These are phyloP conservation scores for Neophaeococcomyces mojaviensis DNA, from an alignment of 2,329 filamentous ascomycete species.

Conservation along the genomic window DNA sequence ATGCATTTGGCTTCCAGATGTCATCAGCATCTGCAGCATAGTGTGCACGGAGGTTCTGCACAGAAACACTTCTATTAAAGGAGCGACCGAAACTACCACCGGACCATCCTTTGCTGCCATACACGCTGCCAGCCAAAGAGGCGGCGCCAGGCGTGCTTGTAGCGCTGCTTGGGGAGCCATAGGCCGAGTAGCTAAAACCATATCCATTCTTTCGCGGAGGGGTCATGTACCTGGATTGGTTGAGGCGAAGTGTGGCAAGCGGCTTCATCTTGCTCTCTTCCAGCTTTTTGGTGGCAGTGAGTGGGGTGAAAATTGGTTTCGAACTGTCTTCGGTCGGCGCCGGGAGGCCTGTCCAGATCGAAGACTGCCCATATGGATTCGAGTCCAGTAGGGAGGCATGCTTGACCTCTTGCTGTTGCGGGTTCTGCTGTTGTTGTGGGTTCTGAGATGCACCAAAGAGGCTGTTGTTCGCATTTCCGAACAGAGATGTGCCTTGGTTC, in stretches of 20 bases:
- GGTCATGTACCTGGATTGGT: constrained; percentile 73
- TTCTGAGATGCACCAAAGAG: constrained; percentile 49
- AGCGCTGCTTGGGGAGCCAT: constrained; percentile 68
- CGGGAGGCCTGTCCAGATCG: constrained; percentile 69
- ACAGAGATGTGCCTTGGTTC: constrained; percentile 33
- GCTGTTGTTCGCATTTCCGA: constrained; percentile 32
- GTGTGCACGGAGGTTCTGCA: constrained; percentile 74
- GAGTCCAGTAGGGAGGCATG: constrained; percentile 73
- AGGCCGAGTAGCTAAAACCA: constrained; percentile 88
- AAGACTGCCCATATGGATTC: constrained; percentile 84
- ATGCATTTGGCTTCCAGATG: constrained; percentile 76
- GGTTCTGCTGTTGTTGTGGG: constrained; percentile 45
- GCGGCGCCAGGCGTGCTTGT: constrained; percentile 59
- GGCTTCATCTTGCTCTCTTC: constrained; percentile 57
- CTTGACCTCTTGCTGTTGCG: constrained; percentile 51
- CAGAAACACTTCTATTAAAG: constrained; percentile 80
- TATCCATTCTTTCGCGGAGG: constrained; percentile 75
- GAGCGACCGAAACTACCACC: constrained; percentile 61
- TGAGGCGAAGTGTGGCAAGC: constrained; percentile 29
- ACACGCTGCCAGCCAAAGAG: constrained; percentile 32
- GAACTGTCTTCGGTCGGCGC: constrained; percentile 60
- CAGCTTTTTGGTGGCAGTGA: constrained; percentile 67
- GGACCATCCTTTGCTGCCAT: constrained; percentile 25
- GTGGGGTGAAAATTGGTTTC: constrained; percentile 83
- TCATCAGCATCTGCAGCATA: constrained; percentile 72